These are phyloP conservation scores for Citrus hindsii DNA, from an alignment of 345 rosid species.

Conservation along the genomic window DNA sequence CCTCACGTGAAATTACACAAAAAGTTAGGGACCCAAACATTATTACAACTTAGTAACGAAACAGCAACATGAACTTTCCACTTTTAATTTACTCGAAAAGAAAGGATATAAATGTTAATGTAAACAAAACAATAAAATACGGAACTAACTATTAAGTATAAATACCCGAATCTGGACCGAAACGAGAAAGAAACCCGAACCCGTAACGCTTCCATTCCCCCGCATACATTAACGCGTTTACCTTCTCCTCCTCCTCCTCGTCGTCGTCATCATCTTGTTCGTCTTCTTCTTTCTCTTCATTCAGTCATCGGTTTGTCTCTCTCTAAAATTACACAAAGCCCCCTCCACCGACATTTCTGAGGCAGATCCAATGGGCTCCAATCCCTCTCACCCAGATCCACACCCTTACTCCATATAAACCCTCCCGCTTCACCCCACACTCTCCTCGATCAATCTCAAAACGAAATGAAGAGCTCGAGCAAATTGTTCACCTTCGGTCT, in stretches of 20 bases:
- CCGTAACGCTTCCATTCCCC: background rate
- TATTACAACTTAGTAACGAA: background rate
- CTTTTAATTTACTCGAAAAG: background rate
- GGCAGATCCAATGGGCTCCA: slow-evolving; percentile 20
- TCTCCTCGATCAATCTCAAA: slow-evolving; percentile 2
- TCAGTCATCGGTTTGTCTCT: background rate
- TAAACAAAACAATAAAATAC: background rate
- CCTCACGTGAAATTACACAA: too few species aligned
- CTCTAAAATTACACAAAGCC: background rate
- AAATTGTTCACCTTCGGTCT: slow-evolving; percentile 80
- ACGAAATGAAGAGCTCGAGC: slow-evolving; percentile 42
- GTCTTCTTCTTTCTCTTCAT: background rate
- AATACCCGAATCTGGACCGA: background rate
- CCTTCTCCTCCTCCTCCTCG: background rate
- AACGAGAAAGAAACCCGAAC: background rate
- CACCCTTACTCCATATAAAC: slow-evolving; percentile 11
- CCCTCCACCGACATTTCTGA: background rate
- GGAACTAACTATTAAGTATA: background rate
- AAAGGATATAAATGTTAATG: background rate
- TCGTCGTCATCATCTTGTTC: background rate
- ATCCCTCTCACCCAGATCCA: background rate
- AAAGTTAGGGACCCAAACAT: background rate
- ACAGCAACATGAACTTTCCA: too few species aligned
- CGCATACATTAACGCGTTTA: slow-evolving; percentile 1
- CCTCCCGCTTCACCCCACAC: background rate